Base-by-base conservation (phyloP, 768 basidiomycete species). In the Tylopilus cervinicoccineus region DNA sequence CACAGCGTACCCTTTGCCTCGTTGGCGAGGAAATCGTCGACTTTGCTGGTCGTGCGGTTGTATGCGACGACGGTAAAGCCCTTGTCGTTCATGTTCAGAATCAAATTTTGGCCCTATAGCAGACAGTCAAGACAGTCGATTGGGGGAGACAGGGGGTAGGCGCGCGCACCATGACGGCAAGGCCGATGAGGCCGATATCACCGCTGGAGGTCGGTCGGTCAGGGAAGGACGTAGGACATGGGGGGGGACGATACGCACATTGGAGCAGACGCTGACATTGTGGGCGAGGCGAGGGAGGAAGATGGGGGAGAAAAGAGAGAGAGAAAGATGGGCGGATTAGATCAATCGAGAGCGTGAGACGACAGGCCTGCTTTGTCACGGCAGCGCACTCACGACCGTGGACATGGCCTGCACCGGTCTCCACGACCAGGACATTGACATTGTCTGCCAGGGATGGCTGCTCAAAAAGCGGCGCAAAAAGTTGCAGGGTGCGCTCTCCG, bases 51-150 rank as follows among this genome's bases (percentile, higher is more conserved):
- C 36, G 96, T 98, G 61, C 96, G 88, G 80, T 99, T 99, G 76
- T 88, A 99, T 12, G 91, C 93, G 58, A 93, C 86, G 61, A 99
- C 96, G 56, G 75, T 93, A 77, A 93, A 99, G 44, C 96, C 96
- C 73, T 99, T 99, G 79, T 99, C 96, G 70, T 96, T 96, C 91
- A 96, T 97, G 77, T 97, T 96, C 61, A 97, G 76, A 69, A 96
- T 94, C 66, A 96, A 70, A 70, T 95, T 96, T 83, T 95, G 93
- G 64, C 92, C 93, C 92, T 93, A 61, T 23, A 24, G 42, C 19
- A 47, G 40, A 51, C 26, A 46, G 33, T 50, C 32, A 20, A 47
- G 27, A 54, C 10, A 38, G 26, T 7, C 36, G 47, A 34, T 41
- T 41, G 62, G 56, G 29, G 43, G 44, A 13, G 39, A 34, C 52